Percentiles rank a stretch among this genome's conserved stretches.
Conservation (phyloP, 140 eudicot genomes). For the Ambrosia hybrid region DNA sequence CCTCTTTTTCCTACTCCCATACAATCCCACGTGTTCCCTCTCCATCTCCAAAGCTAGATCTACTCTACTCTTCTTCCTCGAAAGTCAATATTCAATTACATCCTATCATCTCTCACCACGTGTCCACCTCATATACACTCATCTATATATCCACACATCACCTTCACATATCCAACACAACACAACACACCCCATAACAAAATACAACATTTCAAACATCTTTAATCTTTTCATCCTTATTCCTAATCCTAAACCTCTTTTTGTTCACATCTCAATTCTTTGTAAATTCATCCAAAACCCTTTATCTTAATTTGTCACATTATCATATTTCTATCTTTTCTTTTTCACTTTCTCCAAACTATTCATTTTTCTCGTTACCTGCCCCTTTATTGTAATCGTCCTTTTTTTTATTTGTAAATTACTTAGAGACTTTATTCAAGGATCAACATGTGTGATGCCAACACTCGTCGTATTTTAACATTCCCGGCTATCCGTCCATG, state of each 20-base stretch:
- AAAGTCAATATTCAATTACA: slow-evolving; percentile 7
- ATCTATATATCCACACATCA: slow-evolving; percentile 20
- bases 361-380: no score
- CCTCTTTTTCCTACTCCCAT: slow-evolving; percentile 37
- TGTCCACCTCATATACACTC: slow-evolving; percentile 22
- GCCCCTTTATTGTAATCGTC: no score
- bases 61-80: background rate
- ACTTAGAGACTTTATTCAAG: slow-evolving; percentile 10
- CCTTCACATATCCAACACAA: slow-evolving; percentile 9
- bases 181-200: slow-evolving; percentile 6
- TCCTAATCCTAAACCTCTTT: slow-evolving; percentile 11
- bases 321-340: background rate
- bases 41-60: slow-evolving; percentile 29
- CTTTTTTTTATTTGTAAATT: background rate
- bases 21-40: slow-evolving; percentile 28
- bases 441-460: slow-evolving; percentile 42
- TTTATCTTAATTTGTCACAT: background rate
- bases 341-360: no score
- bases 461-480: slow-evolving; percentile 73
- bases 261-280: slow-evolving; percentile 5
- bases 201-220: slow-evolving; percentile 6
- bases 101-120: slow-evolving; percentile 32
- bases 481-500: slow-evolving; percentile 84
- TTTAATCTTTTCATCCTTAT: background rate
- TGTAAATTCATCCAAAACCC: slow-evolving; percentile 13